Evolutionary conservation across 495 filamentous ascomycete genomes (phyloP), one percentile per base, ranked within the genome.

Genomic region (Hypoxylon rickii): DNA sequence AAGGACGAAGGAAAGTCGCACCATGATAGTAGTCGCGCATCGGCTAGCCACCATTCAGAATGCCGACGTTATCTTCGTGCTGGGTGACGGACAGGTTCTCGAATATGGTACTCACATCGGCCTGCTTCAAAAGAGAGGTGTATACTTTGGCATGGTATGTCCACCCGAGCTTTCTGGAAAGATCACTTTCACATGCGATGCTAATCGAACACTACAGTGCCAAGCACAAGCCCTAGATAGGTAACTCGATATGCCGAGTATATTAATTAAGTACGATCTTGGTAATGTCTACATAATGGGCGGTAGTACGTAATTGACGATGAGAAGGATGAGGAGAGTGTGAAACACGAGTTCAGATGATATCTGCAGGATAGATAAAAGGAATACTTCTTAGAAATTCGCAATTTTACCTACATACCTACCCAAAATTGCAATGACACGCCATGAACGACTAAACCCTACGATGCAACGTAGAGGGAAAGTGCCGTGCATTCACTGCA

Each of bases 1-100:
- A 52, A 78, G 77, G 63, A 84, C 85, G 29, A 79, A 81, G 21
- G 76, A 76, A 51, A 78, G 77, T 42, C 70, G 87, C 47, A 95
- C 88, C 0, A 88, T 90, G 66, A 77, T 95, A 44, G 89, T 86
- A 4, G 88, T 93, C 44, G 90, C 89, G 3, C 84, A 88, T 64
- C 70, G 82, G 32, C 68, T 85, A 31, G 76, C 76, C 10, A 85
- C 81, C 3, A 73, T 84, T 15, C 78, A 80, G 54, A 78, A 82
- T 58, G 82, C 81, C 17, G 82, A 85, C 60, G 58, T 79, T 32
- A 84, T 83, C 41, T 82, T 76, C 51, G 79, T 86, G 40, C 67
- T 83, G 5, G 76, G 73, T 17, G 80, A 83, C 33, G 76, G 75
- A 2, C 68, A 70, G 51, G 78, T 85, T 32, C 65, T 82, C 20